Evolutionary conservation across 805 yeast genomes (phyloP).

Genomic region (Metschnikowia rubicola): DNA sequence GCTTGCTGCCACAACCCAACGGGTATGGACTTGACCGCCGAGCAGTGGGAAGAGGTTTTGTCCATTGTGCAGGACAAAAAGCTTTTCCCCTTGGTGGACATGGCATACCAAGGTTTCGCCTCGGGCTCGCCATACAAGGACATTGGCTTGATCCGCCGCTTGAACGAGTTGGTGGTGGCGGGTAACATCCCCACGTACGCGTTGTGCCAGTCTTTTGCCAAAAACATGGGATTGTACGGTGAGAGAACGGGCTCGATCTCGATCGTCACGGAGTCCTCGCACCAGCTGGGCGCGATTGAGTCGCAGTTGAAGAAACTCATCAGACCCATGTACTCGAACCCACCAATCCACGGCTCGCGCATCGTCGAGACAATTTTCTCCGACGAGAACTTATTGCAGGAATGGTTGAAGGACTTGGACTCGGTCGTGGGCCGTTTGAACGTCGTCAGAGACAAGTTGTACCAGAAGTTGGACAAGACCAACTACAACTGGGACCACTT

Average conservation of each 20-base stretch:
- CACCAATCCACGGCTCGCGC: slow-evolving; percentile 92
- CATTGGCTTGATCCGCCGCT: slow-evolving; percentile 44
- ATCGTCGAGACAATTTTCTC: slow-evolving; percentile 76
- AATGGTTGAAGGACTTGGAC: slow-evolving; percentile 82
- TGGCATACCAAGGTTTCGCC: slow-evolving; percentile 95
- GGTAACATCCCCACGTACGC: slow-evolving; percentile 51
- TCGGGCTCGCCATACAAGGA: slow-evolving; percentile 80
- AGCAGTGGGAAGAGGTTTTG: slow-evolving; percentile 77
- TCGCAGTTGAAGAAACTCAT: slow-evolving; percentile 81
- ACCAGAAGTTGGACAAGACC: slow-evolving; percentile 58
- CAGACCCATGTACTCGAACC: slow-evolving; percentile 87
- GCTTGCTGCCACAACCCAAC: slow-evolving; percentile 98
- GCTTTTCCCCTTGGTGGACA: slow-evolving; percentile 80
- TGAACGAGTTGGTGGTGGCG: slow-evolving; percentile 47
- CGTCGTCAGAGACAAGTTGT: slow-evolving; percentile 63
- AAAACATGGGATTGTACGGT: slow-evolving; percentile 48
- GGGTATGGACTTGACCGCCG: slow-evolving; percentile 82
- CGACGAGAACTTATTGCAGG: slow-evolving; percentile 52
- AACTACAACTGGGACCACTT: slow-evolving; percentile 81
- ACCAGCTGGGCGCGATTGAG: slow-evolving; percentile 52
- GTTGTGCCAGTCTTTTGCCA: slow-evolving; percentile 48
- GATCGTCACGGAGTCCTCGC: slow-evolving; percentile 53
- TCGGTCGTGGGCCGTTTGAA: slow-evolving; percentile 77
- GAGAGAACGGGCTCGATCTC: slow-evolving; percentile 76
- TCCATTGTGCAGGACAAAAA: slow-evolving; percentile 55